Evolutionary conservation across 768 basidiomycete genomes (phyloP), one percentile per base, ranked within the genome.

Genomic region (Tylopilus cervinicoccineus): DNA sequence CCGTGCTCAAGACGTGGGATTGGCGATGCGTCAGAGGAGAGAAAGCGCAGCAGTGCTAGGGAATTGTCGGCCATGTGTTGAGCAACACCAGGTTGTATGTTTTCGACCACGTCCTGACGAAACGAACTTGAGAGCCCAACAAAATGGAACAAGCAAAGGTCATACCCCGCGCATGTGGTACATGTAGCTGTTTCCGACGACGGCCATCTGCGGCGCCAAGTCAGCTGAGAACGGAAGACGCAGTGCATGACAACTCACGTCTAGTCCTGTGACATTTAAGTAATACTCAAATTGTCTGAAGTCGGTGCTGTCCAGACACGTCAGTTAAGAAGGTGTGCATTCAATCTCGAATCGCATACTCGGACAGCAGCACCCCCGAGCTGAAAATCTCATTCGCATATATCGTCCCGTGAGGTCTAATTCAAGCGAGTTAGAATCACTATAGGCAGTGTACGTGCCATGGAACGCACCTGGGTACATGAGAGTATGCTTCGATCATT

Each of bases 261-360:
- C 95, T 19, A 97, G 68, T 11, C 95, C 95, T 0, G 93, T 88
- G 17, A 97, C 84, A 57, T 90, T 88, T 27, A 94, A 70, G 62
- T 96, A 96, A 47, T 85, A 71, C 57, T 91, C 88, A 52, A 96
- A 97, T 56, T 97, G 95, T 24, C 90, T 82, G 59, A 97, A 97
- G 66, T 98, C 94, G 43, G 95, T 98, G 61, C 91, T 93, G 57
- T 29, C 43, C 38, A 39, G 14, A 48, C 22, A 40, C 46, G 31
- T 47, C 29, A 45, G 53, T 51, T 14, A 42, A n/a, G 47, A 27
- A 47, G 23, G 16, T 8, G 72, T 2, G n/a, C 16, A 17, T 9
- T 32, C 7, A 11, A 40, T 1, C 5, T 7, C 6, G 17, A n/a
- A 36, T 13, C 13, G 51, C 77, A 41, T 61, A 95, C 92, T 97